Evolutionary conservation across 192 early-diverging fungal genomes (phyloP).

Genomic region (Linnemannia hyalina): DNA sequence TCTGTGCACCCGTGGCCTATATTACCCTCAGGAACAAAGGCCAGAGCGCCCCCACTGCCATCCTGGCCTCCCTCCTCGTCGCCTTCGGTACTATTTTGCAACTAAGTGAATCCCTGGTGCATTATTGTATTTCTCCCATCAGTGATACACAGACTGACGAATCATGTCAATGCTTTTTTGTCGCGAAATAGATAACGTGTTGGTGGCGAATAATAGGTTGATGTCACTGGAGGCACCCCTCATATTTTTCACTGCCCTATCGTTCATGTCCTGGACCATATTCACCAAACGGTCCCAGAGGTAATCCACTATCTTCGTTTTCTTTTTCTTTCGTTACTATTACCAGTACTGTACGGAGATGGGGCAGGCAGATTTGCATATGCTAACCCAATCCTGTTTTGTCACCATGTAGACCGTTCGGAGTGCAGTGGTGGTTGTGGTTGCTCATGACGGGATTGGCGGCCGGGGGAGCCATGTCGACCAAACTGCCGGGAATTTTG

Average conservation of each 20-base stretch:
- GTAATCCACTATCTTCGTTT: slow-evolving; percentile 24
- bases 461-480: slow-evolving; percentile 74
- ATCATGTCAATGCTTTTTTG: too few relatives aligned
- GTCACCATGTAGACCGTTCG: slow-evolving; percentile 67
- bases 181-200: slow-evolving; percentile 77
- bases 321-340: too few relatives aligned
- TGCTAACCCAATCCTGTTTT: background rate
- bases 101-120: background rate
- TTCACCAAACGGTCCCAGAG: slow-evolving; percentile 73
- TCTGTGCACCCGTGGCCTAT: slow-evolving; percentile 85
- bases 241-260: slow-evolving; percentile 85
- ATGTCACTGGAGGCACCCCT: slow-evolving; percentile 92
- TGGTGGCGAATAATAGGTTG: slow-evolving; percentile 90
- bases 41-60: slow-evolving; percentile 75
- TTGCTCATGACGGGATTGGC: slow-evolving; percentile 81
- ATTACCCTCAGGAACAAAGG: slow-evolving; percentile 82
- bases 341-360: too few relatives aligned
- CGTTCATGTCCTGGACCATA: slow-evolving; percentile 84
- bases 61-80: slow-evolving; percentile 81
- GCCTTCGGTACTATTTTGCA: slow-evolving; percentile 72
- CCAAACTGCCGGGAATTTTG: slow-evolving; percentile 92
- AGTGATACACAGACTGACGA: background rate
- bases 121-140: background rate
- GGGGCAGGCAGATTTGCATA: too few relatives aligned
- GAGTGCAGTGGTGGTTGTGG: slow-evolving; percentile 87